Conservation (phyloP, 78 protist genomes). For the Anaeramoeba flamelloides region DNA sequence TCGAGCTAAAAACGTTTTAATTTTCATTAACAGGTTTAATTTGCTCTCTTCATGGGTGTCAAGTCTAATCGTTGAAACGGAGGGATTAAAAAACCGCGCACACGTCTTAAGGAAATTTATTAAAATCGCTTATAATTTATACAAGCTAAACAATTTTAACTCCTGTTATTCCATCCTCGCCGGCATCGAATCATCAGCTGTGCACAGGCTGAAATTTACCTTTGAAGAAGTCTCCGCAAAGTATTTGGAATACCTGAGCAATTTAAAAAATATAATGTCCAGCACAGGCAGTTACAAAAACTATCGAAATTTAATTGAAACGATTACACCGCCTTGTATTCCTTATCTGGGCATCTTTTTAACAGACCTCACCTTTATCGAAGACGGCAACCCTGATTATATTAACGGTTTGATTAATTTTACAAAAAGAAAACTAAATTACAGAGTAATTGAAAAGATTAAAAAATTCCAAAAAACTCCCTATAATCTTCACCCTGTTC, state of each 20-base stretch:
- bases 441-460: not conserved
- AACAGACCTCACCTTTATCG: not conserved
- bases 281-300: not conserved
- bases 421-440: not conserved
- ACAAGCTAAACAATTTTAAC: not conserved
- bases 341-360: not conserved
- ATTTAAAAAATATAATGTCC: not conserved
- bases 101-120: not conserved
- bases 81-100: not conserved
- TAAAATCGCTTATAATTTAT: not conserved
- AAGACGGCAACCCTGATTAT: not conserved
- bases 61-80: not conserved
- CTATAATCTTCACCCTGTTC: not conserved
- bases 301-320: not conserved
- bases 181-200: not conserved
- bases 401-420: not conserved
- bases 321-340: not conserved
- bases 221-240: not conserved
- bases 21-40: not conserved
- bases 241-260: not conserved
- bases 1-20: not conserved
- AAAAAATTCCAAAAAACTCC: not conserved
- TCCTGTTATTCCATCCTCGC: not conserved
- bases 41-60: not conserved
- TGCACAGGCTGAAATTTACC: not conserved